Base-by-base conservation (phyloP, 2,329 filamentous ascomycete species). In the Aureobasidium namibiae region DNA sequence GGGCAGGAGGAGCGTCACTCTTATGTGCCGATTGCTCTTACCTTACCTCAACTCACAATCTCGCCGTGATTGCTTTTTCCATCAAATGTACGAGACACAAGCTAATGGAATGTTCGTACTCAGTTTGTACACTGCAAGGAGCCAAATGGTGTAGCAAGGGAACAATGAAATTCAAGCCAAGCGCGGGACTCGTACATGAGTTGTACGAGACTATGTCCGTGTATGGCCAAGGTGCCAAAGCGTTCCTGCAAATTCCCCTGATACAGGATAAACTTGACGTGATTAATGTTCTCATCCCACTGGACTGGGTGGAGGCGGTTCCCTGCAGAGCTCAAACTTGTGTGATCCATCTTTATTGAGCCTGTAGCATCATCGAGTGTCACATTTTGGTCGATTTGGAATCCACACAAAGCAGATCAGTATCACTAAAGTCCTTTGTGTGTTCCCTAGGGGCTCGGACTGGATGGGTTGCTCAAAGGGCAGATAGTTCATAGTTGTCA, bases 401-500 rank as follows among this genome's bases (percentile, higher is more conserved):
- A 56, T 36, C 8, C 26, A 18, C 24, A 26, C 9, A 39, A 45
- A 36, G 39, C 18, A 24, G 18, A 10, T 11, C 18, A 56, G 24
- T 8, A 10, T 9, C n/a, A 18, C 45, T 24, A 18, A 26, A 26
- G 14, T 26, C 4, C 14, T 36, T 45, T 56, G 52, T 56, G 39
- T 26, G 24, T 21, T 44, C 26, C 14, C n/a, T n/a, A n/a, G n/a
- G n/a, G n/a, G n/a, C n/a, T n/a, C n/a, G n/a, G n/a, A n/a, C n/a
- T n/a, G n/a, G n/a, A n/a, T n/a, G n/a, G n/a, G n/a, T n/a, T n/a
- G n/a, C n/a, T 8, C 21, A 9, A 16, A 33, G 14, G 11, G 18
- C 38, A 26, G 38, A 38, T 54, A 18, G 38, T 54, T 42, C 50
- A 54, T n/a, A 41, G n/a, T n/a, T 54, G 50, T 54, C 50, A 54